phyloP scores from a whole-genome alignment of 2,329 filamentous ascomycete genomes.

The Cladosporium sp. region DNA sequence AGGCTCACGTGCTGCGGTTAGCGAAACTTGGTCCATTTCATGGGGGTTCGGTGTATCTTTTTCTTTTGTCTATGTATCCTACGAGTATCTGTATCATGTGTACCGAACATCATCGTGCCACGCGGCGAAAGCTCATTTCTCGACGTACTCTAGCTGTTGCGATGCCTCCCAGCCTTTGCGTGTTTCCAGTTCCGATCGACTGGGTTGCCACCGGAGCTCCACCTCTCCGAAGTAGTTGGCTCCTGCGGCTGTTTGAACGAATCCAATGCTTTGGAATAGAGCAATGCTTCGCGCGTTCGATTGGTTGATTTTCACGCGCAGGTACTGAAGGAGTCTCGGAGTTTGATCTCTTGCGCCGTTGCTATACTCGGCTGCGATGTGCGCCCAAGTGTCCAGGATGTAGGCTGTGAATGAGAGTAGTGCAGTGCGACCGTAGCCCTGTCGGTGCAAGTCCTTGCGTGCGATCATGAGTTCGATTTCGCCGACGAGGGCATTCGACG shows the following conservation, averaged over 20 bases:
- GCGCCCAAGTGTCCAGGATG: constrained; percentile 54
- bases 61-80: constrained; percentile 13
- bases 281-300: constrained; percentile 57
- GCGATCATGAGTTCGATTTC: constrained; percentile 91
- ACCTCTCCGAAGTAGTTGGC: constrained; percentile 69
- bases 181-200: constrained; percentile 20
- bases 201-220: constrained; percentile 52
- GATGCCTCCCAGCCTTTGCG: constrained; percentile 25
- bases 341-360: neutral
- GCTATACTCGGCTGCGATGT: constrained; percentile 60
- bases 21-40: constrained; percentile 1
- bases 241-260: constrained; percentile 49
- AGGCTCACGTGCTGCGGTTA: constrained; percentile 17
- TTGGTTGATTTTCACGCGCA: constrained; percentile 63
- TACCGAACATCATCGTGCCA: constrained; percentile 1
- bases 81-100: constrained; percentile 19
- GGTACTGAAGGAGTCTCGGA: constrained; percentile 41
- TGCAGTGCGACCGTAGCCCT: constrained; percentile 65
- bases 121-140: constrained; percentile 2
- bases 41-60: neutral
- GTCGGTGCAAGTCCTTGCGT: constrained; percentile 53
- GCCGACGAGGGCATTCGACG: constrained; percentile 50
- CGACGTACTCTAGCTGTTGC: constrained; percentile 19
- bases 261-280: constrained; percentile 63
- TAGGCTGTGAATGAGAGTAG: constrained; percentile 71